Evolutionary conservation across 2,329 filamentous ascomycete genomes (phyloP), one percentile per base, ranked within the genome.

Genomic region (Ophioceras dolichostomum): DNA sequence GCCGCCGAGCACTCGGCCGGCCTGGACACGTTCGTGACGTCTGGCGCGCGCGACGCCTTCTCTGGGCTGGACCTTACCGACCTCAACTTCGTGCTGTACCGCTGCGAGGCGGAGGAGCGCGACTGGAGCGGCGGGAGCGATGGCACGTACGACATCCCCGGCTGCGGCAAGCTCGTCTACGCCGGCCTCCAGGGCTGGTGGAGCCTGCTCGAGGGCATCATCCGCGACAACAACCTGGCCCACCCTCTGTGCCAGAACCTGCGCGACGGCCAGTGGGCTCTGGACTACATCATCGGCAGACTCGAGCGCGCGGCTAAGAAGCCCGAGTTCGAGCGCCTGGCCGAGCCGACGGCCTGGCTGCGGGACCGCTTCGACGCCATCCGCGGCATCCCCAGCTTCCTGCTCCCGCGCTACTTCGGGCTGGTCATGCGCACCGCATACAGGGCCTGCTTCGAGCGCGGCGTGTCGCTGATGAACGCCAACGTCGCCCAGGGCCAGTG

Each of bases 131-230:
- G 70, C 36, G 85, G 86, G 4, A 70, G 73, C 41, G 85, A 95
- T 54, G 89, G 91, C n/a, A 79, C 79, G 8, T 98, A 96, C 60
- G 73, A 79, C 37, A 81, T 98, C 45, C 91, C 91, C 2, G 79
- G 79, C 1, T 68, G 87, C 52, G 89, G 88, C 3, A 77, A 82
- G 41, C 70, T 95, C 30, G 84, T 95, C 2, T 98, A 96, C 57
- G 89, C 89, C 42, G 91, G 91, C 42, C 69, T 98, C n/a, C 91
- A 98, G 57, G 93, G 93, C 27, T 98, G 91, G 89, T 94, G 89
- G 87, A 95, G 87, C 54, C 67, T 94, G 1, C 64, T 98, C 30
- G 80, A 86, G 48, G 70, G 83, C 40, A 81, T 98, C 43, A 83
- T 96, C 48, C 73, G 70, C 36, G 78, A 91, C 45, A 98, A 98